phyloP scores from a whole-genome alignment of 257 asterid genomes.

The Asclepias syriaca region DNA sequence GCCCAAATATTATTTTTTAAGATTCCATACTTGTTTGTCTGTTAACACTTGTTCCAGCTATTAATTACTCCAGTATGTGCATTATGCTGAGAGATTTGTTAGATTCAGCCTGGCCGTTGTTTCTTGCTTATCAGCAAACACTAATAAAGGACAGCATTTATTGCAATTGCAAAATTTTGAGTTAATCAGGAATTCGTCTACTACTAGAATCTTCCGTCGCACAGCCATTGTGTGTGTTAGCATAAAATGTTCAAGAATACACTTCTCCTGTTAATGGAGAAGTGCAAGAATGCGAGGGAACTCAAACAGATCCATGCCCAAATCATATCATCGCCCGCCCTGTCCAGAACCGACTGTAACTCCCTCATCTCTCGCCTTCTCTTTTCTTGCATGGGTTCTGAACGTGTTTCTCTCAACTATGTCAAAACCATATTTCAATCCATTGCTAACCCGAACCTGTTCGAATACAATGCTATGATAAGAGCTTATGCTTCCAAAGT shows the following conservation, averaged over 20 bases:
- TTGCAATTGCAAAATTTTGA: not conserved
- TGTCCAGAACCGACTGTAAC: constrained; percentile 37
- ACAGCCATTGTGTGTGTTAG: not conserved
- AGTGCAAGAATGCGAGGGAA: constrained; percentile 42
- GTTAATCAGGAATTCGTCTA: not conserved
- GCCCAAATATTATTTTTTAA: too few species aligned
- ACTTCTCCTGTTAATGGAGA: constrained; percentile 38
- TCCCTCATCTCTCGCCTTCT: constrained; percentile 59
- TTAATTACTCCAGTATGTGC: too few species aligned
- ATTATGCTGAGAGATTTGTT: not conserved
- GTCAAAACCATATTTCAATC: constrained; percentile 41
- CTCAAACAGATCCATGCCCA: constrained; percentile 59
- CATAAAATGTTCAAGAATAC: constrained; percentile 27
- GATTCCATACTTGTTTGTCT: too few species aligned
- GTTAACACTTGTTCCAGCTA: too few species aligned
- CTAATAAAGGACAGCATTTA: too few species aligned
- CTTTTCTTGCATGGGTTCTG: constrained; percentile 42
- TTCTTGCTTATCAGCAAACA: not conserved
- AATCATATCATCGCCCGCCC: constrained; percentile 35
- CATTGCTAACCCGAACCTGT: constrained; percentile 41
- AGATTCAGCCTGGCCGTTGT: not conserved
- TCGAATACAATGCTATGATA: constrained; percentile 60
- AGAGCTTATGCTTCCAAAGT: constrained; percentile 54
- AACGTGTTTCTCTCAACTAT: constrained; percentile 37
- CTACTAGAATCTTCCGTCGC: not conserved